Base-by-base conservation (phyloP, 2,329 filamentous ascomycete species). In the Teratosphaeria destructans region DNA sequence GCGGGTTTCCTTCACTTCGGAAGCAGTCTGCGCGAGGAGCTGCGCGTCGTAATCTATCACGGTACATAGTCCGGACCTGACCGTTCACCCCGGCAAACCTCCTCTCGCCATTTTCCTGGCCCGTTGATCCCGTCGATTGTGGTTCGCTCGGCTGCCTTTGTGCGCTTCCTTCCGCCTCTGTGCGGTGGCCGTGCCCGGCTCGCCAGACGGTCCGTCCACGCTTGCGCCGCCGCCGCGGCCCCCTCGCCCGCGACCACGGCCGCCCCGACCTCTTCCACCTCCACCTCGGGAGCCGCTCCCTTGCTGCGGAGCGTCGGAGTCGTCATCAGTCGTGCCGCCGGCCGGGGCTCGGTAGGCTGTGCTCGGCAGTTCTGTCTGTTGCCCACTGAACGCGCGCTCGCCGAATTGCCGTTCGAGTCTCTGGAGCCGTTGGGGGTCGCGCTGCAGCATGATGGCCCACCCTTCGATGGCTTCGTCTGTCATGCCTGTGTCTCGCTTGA, bases 401-500 rank as follows among this genome's bases (percentile, higher is more conserved):
- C 37, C 8, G 35, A 39, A 56, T 43, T 47, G 55, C 3, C 26
- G 32, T 73, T 96, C 89, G 52, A 97, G 75, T 59, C 82, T 80
- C 59, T 83, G 82, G 71, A 87, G 77, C 61, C 86, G 82, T 67
- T 83, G 82, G 0, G 88, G 82, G 66, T 93, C 87, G 35, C 92
- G 82, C 12, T 79, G 77, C 7, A 96, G 75, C 89, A 97, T 95
- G 55, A 96, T 77, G 0, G 83, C 90, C 92, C 93, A 99, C 5
- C 94, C 94, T 74, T 97, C 94, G 37, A 99, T 87, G 2, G 88
- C 86, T 74, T 97, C 93, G 66, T 97, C 92, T 0, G 90, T 91
- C 90, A 96, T 90, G 3, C 87, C 87, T 0, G 90, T 95, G 61
- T 91, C 85, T 26, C 82, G 81, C 65, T 86, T 88, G 55, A 99